Base-by-base conservation (phyloP, 805 yeast species). In the Tetrapisispora iriomotensis region DNA sequence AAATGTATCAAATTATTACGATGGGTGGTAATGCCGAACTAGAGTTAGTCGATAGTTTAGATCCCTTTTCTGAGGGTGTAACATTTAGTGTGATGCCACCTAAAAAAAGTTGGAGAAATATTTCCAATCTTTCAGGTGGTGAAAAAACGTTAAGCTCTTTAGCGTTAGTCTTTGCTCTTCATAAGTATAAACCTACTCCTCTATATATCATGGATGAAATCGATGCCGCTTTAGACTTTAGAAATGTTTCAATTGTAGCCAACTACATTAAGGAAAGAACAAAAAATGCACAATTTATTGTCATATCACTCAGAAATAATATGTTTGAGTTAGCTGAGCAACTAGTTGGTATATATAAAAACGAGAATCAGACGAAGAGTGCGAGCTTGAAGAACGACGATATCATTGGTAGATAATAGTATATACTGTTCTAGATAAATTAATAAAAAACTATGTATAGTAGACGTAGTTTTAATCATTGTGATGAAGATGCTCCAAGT, bases 1-100 rank as follows among this genome's bases (percentile, higher is more conserved):
- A 86, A 52, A 88, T 92, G 97, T 92, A 92, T 54, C 94, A 88
- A 55, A 84, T 92, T 94, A 92, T 92, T 44, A 92, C 98, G 1
- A 87, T 90, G 94, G 98, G 98, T 21, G 99, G 99, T 25, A 92
- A 90, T 65, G 99, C 99, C 0, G 98, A 92, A 59, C 69, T 92
- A 26, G 99, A 92, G 59, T 70, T 90, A 33, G 96, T 87, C 15
- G 98, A 92, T 56, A 82, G 94, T 44, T 71, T 90, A 56, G 97
- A 92, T 62, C 98, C 98, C n/a, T 92, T 92, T 54, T 78, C 95
- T 1, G 98, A 92, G 63, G 99, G 99, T 24, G 88, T 92, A 28
- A 66, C 88, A 30, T 92, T 92, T 61, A 83, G 95, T 60, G 98
- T 92, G 6, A 92, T 92, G 98, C 99, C 99, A 2, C 99, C 99